phyloP scores from a whole-genome alignment of 2,329 filamentous ascomycete genomes.

The Penicillium psychrosexuale region DNA sequence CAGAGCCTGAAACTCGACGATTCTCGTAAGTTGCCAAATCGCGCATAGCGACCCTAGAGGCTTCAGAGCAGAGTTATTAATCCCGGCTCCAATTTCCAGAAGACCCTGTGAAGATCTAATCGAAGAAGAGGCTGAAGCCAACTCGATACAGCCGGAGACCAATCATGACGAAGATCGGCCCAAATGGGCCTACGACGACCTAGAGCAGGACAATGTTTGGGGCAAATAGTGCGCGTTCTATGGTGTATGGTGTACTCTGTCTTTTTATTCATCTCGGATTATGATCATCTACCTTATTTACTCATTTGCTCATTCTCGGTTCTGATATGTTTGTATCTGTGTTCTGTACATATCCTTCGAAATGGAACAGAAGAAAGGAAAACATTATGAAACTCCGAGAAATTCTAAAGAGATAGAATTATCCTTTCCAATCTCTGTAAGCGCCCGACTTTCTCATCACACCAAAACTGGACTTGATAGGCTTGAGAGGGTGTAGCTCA shows the following conservation, averaged over 20 bases:
- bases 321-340: neutral
- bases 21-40: conserved; percentile 30
- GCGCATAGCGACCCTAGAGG: neutral
- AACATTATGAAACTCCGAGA: neutral
- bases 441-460: conserved; percentile 17
- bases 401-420: neutral
- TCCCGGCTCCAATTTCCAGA: conserved; percentile 22
- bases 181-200: conserved; percentile 28
- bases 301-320: neutral
- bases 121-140: conserved; percentile 21
- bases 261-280: neutral
- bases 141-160: conserved; percentile 8
- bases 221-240: conserved; percentile 21
- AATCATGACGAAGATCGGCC: conserved; percentile 18
- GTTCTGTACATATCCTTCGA: neutral
- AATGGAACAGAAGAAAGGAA: neutral
- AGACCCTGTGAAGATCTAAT: conserved; percentile 32
- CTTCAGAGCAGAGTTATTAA: conserved; percentile 13
- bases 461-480: neutral
- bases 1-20: conserved; percentile 43
- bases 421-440: conserved; percentile 12
- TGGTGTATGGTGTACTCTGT: neutral
- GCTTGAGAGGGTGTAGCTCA: conserved; percentile 1
- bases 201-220: conserved; percentile 41
- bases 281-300: neutral